phyloP scores from a whole-genome alignment of 2,329 filamentous ascomycete species.

The Sclerotinia spermophila region DNA sequence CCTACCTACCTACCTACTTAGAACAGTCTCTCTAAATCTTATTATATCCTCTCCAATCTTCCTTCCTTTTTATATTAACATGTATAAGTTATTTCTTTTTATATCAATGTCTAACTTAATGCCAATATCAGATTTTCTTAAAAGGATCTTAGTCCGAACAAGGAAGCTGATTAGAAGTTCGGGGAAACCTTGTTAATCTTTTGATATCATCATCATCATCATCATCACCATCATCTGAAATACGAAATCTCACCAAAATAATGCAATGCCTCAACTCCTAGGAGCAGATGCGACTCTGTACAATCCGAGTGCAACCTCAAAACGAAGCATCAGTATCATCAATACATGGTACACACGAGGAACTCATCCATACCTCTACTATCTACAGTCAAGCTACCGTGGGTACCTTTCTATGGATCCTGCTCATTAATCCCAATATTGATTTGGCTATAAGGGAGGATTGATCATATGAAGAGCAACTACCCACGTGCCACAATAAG shows the following conservation, averaged over 20 bases:
- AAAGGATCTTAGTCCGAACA: slow-evolving; percentile 2
- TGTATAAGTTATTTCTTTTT: no score
- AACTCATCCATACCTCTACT: background rate
- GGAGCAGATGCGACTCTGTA: background rate
- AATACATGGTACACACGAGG: background rate
- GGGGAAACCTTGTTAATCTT: slow-evolving; percentile 14
- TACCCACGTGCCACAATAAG: background rate
- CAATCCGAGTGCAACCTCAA: background rate
- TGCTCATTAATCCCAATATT: background rate
- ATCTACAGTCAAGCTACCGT: background rate
- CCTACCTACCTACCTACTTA: background rate
- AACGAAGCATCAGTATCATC: background rate
- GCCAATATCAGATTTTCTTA: background rate
- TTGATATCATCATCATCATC: background rate
- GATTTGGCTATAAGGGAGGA: background rate
- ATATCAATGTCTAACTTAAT: background rate
- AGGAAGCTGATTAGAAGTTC: slow-evolving; percentile 4
- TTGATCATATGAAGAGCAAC: background rate
- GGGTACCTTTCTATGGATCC: background rate
- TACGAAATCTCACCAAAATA: background rate
- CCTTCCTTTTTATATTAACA: background rate
- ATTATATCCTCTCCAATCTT: background rate
- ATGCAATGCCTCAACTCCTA: background rate
- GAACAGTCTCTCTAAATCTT: background rate
- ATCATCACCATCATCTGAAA: no score